A percentile compares a stretch with the other conserved stretches of the same genome.
Conservation (phyloP, 306 rosid genomes). For the Vachellia collinsii region DNA sequence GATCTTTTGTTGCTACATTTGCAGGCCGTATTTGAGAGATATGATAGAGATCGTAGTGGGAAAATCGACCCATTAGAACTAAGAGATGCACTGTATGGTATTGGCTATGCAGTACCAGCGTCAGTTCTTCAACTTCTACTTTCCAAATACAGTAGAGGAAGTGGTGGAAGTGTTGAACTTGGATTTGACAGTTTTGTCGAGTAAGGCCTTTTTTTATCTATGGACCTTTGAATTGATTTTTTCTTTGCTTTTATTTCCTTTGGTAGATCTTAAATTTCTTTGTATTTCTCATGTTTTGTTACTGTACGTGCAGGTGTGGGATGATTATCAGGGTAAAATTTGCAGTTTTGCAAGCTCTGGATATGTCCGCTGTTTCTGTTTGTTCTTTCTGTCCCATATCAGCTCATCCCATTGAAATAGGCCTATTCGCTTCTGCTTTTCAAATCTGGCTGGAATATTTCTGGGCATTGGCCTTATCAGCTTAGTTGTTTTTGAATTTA, state of each 20-base stretch:
- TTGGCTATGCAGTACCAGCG: conserved; percentile 73
- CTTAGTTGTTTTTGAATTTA: background rate
- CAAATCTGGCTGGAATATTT: background rate
- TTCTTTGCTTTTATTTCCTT: background rate
- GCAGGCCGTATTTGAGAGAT: conserved; percentile 82
- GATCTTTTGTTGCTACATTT: conserved; percentile 18
- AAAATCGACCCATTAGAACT: conserved; percentile 79
- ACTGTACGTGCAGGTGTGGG: conserved; percentile 76
- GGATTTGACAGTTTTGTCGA: conserved; percentile 79
- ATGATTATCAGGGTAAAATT: conserved; percentile 81
- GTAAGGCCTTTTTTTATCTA: conserved; percentile 55
- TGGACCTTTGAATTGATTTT: conserved; percentile 7
- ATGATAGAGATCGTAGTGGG: conserved; percentile 86
- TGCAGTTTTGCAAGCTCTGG: conserved; percentile 16
- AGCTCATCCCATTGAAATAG: conserved; percentile 12
- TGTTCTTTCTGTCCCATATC: conserved; percentile 22
- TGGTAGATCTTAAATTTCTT: conserved; percentile 16
- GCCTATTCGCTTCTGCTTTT: background rate
- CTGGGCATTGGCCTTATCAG: background rate
- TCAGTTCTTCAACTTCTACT: conserved; percentile 75
- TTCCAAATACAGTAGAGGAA: conserved; percentile 71
- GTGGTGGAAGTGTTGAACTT: conserved; percentile 62
- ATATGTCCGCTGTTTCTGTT: conserved; percentile 15
- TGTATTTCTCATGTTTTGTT: conserved; percentile 45
- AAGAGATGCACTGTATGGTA: conserved; percentile 88